Evolutionary conservation across 1,139 yeast species (phyloP).

Genomic region (Candida dubliniensis): DNA sequence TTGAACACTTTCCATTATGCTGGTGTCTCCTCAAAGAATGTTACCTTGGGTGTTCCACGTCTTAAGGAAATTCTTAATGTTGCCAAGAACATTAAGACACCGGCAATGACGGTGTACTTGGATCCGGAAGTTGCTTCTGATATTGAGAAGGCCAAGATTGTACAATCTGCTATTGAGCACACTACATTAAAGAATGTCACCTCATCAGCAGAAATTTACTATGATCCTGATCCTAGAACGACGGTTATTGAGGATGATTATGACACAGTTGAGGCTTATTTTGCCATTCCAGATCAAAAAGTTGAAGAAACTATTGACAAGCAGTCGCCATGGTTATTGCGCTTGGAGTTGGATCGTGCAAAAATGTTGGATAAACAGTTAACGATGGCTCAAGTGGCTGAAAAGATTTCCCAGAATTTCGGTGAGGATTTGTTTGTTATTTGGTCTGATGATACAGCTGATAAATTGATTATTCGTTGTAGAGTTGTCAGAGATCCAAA

Average conservation of each 20-base stretch:
- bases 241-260: constrained; percentile 96
- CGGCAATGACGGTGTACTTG: constrained; percentile 90
- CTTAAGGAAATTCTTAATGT: constrained; percentile 98
- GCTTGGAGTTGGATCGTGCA: constrained; percentile 96
- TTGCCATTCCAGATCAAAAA: constrained; percentile 96
- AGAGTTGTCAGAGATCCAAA: constrained; percentile 98
- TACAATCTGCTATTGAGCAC: constrained; percentile 96
- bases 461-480: constrained; percentile 94
- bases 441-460: constrained; percentile 99
- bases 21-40: constrained; percentile 99
- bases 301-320: constrained; percentile 90
- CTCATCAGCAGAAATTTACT: constrained; percentile 94
- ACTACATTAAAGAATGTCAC: constrained; percentile 94
- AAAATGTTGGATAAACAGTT: constrained; percentile 97
- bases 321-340: constrained; percentile 96
- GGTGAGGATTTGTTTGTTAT: constrained; percentile 95
- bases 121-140: constrained; percentile 79
- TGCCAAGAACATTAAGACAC: constrained; percentile 98
- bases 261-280: constrained; percentile 95
- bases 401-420: constrained; percentile 88
- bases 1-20: constrained; percentile 99
- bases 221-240: constrained; percentile 96
- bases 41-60: constrained; percentile 99
- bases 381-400: constrained; percentile 98
- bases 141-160: constrained; percentile 83